Conservation (phyloP, 1,139 yeast species). For the Blastobotrys petasosporus region DNA sequence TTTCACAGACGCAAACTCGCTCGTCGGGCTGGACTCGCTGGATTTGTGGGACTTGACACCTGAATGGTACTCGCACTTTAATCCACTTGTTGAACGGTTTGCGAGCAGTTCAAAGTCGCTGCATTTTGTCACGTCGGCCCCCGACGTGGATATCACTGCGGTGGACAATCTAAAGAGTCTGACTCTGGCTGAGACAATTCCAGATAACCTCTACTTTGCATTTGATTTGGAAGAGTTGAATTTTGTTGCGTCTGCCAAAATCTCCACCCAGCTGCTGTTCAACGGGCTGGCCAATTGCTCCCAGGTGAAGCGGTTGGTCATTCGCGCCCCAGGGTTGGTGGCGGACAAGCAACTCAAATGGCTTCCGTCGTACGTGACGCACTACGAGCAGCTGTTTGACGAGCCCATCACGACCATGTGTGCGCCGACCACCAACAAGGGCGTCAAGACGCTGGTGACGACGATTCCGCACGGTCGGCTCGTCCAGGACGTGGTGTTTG, state of each 20-base stretch:
- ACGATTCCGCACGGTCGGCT: constrained; percentile 8
- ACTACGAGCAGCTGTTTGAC: constrained; percentile 10
- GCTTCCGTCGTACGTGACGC: constrained; percentile 12
- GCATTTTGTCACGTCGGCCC: constrained; percentile 10
- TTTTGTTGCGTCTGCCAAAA: not conserved
- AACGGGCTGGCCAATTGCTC: constrained; percentile 5
- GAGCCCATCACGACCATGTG: not conserved
- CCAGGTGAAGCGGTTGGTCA: constrained; percentile 3
- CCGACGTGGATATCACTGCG: constrained; percentile 1
- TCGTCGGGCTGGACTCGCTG: constrained; percentile 8
- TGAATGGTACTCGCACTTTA: constrained; percentile 5
- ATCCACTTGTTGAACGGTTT: constrained; percentile 5
- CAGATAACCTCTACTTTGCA: constrained; percentile 8
- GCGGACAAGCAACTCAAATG: not conserved
- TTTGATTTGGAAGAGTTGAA: constrained; percentile 12
- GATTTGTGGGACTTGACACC: constrained; percentile 11
- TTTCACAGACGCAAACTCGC: not conserved
- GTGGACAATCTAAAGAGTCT: constrained; percentile 8
- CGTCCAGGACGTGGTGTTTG: constrained; percentile 9
- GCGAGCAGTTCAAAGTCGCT: constrained; percentile 2
- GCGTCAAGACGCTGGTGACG: constrained; percentile 8
- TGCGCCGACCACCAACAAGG: constrained; percentile 2
- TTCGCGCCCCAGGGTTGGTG: constrained; percentile 9
- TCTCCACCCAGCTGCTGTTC: constrained; percentile 1
- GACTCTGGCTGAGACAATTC: constrained; percentile 9